These are phyloP conservation scores for Juncus effusus DNA, from an alignment of 176 grass and related monocot genomes.

Conservation along the genomic window DNA sequence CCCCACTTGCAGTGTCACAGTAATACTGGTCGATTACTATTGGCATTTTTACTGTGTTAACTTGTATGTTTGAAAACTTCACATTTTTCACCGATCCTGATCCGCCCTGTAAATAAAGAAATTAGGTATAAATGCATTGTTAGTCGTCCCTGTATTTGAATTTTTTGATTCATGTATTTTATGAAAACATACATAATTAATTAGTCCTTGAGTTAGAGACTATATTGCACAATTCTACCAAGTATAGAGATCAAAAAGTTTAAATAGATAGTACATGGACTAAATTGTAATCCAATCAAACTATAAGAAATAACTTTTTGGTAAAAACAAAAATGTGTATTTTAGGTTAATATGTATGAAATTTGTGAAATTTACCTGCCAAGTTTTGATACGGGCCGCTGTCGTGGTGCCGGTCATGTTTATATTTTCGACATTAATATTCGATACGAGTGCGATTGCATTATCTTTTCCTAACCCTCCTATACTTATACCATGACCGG, in stretches of 20 bases:
- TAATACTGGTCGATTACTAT: constrained; percentile 71
- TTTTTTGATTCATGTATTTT: no score
- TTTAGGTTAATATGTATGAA: neutral
- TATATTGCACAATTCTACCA: no score
- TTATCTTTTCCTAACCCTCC: constrained; percentile 58
- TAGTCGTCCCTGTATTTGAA: neutral
- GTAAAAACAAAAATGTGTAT: no score
- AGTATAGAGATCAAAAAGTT: no score
- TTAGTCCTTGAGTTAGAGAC: no score
- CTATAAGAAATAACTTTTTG: no score
- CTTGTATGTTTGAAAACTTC: constrained; percentile 36
- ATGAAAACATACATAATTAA: no score
- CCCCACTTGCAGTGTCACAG: constrained; percentile 33
- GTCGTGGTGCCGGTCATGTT: constrained; percentile 34
- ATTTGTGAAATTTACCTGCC: constrained; percentile 40
- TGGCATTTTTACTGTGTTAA: constrained; percentile 42
- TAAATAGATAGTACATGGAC: no score
- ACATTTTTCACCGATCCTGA: constrained; percentile 46
- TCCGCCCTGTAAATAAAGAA: constrained; percentile 39
- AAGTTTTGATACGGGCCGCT: constrained; percentile 66
- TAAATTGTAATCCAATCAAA: no score
- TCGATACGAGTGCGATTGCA: constrained; percentile 34
- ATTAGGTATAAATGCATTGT: neutral
- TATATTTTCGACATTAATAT: constrained; percentile 41
- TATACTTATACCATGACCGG: constrained; percentile 70